Base-by-base conservation (phyloP, 768 basidiomycete genomes). In the Phlebiopsis flavidoalba region DNA sequence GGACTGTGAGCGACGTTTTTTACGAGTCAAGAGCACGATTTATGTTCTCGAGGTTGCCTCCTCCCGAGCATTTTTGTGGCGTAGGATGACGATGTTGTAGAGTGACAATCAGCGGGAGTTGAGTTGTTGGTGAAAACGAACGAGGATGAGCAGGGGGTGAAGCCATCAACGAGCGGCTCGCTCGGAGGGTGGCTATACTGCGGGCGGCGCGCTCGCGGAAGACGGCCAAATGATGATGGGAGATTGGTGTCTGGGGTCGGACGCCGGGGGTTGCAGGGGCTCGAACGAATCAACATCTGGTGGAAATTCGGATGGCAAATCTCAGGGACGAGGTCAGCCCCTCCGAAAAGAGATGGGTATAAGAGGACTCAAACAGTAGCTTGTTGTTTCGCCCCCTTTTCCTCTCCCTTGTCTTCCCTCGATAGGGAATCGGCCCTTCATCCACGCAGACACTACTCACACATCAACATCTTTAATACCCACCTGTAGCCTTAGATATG, bases 401-500 rank as follows among this genome's bases (percentile, higher is more conserved):
- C 63, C 58, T 24, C 60, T 37, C 46, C 58, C 35, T 65, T 43
- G 52, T 53, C 31, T 52, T 64, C 60, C 63, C 63, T 61, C 60
- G 48, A 64, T 61, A 35, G 60, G 63, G 60, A 54, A 58, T 21
- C 24, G 26, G 26, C 31, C 8, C 56, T 19, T 36, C 60, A 52
- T 62, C 48, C 26, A 31, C 26, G 26, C 26, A 49, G 35, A 45
- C 46, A 33, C 57, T 26, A 58, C 60, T 63, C 59, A 50, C 61
- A 43, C 60, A 59, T 53, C 36, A 57, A 54, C 61, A 40, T 31
- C 26, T 59, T 57, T 57, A 64, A 62, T 57, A 62, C 60, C 43
- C 51, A 59, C 37, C 61, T 62, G 60, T 53, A 62, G 54, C 58
- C 51, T 52, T 65, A 71, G 64, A 60, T 65, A 76, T 77, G 77